Evolutionary conservation across 106 monocot genomes (phyloP).

Genomic region (Allium cepa): DNA sequence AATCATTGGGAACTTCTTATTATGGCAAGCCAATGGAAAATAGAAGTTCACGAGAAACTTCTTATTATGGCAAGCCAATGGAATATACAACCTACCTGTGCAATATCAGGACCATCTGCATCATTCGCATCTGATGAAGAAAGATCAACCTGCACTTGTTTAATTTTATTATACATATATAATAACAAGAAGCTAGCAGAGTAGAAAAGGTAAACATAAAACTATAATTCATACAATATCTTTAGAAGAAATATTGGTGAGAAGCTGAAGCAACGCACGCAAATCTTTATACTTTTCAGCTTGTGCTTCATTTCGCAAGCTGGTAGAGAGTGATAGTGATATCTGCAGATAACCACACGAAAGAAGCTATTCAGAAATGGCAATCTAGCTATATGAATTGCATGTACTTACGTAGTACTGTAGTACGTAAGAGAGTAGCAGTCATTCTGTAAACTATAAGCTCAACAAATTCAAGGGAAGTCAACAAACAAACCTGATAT

Average conservation of each 20-base stretch:
- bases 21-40: neutral
- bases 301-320: constrained; percentile 68
- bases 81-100: constrained; percentile 36
- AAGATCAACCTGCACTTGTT: constrained; percentile 73
- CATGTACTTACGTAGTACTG: neutral
- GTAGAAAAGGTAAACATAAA: neutral
- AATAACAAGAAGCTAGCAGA: constrained; percentile 11
- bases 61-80: neutral
- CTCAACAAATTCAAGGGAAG: too few relatives aligned
- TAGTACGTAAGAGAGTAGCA: neutral
- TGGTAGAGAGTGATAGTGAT: constrained; percentile 56
- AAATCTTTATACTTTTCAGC: constrained; percentile 90
- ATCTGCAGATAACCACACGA: constrained; percentile 28
- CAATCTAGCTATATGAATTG: neutral
- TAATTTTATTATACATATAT: constrained; percentile 1
- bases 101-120: constrained; percentile 62
- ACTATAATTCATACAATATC: constrained; percentile 55
- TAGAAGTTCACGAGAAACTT: constrained; percentile 11
- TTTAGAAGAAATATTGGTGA: constrained; percentile 86
- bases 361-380: neutral
- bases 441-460: too few relatives aligned
- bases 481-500: constrained; percentile 3
- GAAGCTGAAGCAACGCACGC: constrained; percentile 91
- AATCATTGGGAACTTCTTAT: constrained; percentile 2
- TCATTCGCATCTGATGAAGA: constrained; percentile 30